Conservation (phyloP, 2,329 filamentous ascomycete genomes). For the Beauveria rudraprayagi region DNA sequence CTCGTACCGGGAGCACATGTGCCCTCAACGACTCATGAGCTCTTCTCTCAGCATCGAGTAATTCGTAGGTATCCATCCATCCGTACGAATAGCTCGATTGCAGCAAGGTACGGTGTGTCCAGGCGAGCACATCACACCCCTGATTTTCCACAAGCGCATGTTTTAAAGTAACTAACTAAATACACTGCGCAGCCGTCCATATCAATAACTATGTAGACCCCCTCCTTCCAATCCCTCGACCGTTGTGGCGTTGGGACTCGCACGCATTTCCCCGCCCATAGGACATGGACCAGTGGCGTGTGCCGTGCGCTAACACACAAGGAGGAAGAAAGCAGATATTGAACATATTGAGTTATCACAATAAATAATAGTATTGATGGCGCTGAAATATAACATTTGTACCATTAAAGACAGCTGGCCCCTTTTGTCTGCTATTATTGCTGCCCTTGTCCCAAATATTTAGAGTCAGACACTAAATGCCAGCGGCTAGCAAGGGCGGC, state of each 20-base stretch:
- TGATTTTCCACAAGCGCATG: background rate
- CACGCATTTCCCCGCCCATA: background rate
- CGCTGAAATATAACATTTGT: background rate
- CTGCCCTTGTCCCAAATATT: background rate
- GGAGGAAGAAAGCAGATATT: background rate
- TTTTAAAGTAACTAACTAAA: background rate
- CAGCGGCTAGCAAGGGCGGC: constrained; percentile 2
- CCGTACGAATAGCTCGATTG: background rate
- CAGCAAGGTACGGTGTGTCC: background rate
- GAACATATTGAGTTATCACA: too few relatives aligned
- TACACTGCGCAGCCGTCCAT: background rate
- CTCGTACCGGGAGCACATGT: background rate
- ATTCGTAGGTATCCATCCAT: too few relatives aligned
- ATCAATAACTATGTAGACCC: background rate
- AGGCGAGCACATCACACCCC: background rate
- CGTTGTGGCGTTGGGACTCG: constrained; percentile 2
- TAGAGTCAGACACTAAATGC: constrained; percentile 5
- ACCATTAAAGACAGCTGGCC: background rate
- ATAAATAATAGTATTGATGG: too few relatives aligned
- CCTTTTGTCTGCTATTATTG: background rate
- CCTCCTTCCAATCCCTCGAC: background rate
- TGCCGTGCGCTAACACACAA: background rate
- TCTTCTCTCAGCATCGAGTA: background rate
- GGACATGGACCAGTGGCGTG: background rate
- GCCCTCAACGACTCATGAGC: constrained; percentile 1